A percentile compares a stretch with the other conserved stretches of the same genome.
Conservation (phyloP, 2,329 filamentous ascomycete genomes). For the Venturia nashicola region DNA sequence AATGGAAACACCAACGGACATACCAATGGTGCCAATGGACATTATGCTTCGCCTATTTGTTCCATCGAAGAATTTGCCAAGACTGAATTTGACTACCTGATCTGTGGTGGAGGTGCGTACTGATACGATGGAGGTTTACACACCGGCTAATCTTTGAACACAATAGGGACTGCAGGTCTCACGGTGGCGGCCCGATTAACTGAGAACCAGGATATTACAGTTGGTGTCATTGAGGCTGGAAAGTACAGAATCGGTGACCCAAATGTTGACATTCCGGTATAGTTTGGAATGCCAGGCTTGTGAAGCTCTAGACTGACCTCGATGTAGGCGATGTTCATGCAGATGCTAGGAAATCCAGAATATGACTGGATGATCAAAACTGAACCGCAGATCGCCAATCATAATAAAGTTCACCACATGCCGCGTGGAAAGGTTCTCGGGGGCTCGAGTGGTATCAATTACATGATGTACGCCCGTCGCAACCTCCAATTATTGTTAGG, state of each 20-base stretch:
- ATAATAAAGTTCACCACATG: not conserved
- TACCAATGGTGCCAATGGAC: not conserved
- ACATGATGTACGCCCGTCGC: not conserved
- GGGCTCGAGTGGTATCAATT: slow-evolving; percentile 8
- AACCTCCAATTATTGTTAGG: not conserved
- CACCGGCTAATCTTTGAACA: not conserved
- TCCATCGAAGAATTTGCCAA: slow-evolving; percentile 5
- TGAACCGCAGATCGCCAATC: slow-evolving; percentile 1
- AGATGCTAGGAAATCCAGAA: slow-evolving; percentile 2
- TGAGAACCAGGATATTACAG: slow-evolving; percentile 18
- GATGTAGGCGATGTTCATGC: not conserved
- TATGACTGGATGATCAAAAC: slow-evolving; percentile 5
- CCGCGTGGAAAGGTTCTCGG: not conserved
- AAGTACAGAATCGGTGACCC: slow-evolving; percentile 12
- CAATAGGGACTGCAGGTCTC: slow-evolving; percentile 36
- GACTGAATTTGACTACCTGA: slow-evolving; percentile 1
- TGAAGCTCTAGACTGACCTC: not conserved
- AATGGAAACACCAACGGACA: not conserved
- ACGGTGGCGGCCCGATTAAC: slow-evolving; percentile 39
- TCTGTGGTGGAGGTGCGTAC: slow-evolving; percentile 7
- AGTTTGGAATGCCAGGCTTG: not conserved
- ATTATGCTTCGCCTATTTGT: not conserved
- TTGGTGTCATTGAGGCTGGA: slow-evolving; percentile 7
- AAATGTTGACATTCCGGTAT: slow-evolving; percentile 9
- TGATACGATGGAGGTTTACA: not conserved